Base-by-base conservation (phyloP, 176 grass and related monocot genomes). In the Coix lacrymajobi region DNA sequence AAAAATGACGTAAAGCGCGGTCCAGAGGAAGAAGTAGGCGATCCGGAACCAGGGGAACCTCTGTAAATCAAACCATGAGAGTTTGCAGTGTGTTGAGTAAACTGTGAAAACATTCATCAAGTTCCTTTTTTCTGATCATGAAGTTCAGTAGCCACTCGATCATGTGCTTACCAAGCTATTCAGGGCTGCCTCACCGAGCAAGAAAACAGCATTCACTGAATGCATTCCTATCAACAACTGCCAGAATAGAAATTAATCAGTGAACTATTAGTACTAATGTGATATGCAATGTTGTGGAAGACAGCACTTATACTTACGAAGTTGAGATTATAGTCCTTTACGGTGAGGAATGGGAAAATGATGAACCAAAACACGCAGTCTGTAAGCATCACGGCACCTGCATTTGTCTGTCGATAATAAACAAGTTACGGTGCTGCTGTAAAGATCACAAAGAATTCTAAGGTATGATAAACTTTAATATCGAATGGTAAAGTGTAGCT, bases 301-400 rank as follows among this genome's bases (percentile, higher is more conserved):
- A 13, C 6, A 46, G 16, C 43, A 41, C 22, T 11, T 11, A n/a
- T 44, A 93, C 96, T 84, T 79, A 99, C 96, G 39, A 90, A 99
- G 44, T 92, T 94, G 20, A 96, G 83, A 20, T 88, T 88, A 85
- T 99, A 99, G 82, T 99, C 93, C 88, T 91, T 93, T 4, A 92
- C 77, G 8, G 83, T 90, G 19, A 99, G 93, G 83, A 99, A 96
- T 9, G 96, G 96, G 57, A 99, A 95, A 76, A 99, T 99, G 61
- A 99, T 94, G 87, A 99, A 88, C 96, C 96, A 99, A 81, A 99
- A 99, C 34, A 99, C 96, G 12, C 91, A 96, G 71, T 99, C 96
- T 14, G 96, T 99, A 13, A 99, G 89, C 73, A 99, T 89, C 80
- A 99, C 96, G 1, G 96, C 96, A 3, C 96, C 96, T 83, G 96